Percentiles rank a stretch among this genome's conserved stretches.
These are phyloP conservation scores for Cubamyces lactineus DNA, from an alignment of 768 basidiomycete genomes.

Conservation along the genomic window DNA sequence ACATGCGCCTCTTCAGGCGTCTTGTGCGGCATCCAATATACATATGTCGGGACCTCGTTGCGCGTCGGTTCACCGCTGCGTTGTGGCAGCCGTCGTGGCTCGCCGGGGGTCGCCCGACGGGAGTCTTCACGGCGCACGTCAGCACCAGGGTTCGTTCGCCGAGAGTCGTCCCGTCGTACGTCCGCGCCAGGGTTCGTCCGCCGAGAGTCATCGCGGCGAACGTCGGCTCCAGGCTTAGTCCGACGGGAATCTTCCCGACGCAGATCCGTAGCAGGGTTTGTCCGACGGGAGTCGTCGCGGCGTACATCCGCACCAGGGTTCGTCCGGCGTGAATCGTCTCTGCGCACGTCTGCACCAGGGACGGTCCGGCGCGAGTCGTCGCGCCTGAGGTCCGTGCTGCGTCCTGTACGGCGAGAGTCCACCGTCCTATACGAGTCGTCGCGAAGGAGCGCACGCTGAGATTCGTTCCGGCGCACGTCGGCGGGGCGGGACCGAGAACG, in stretches of 20 bases:
- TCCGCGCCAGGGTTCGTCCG: slow-evolving; percentile 14
- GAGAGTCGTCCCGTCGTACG: slow-evolving; percentile 18
- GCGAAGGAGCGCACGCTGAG: slow-evolving; percentile 25
- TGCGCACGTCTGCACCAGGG: slow-evolving; percentile 7
- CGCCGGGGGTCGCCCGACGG: slow-evolving; percentile 19
- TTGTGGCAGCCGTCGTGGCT: slow-evolving; percentile 14
- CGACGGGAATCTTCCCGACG: slow-evolving; percentile 19
- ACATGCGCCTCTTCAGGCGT: slow-evolving; percentile 32
- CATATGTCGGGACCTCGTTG: slow-evolving; percentile 34
- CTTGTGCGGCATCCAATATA: slow-evolving; percentile 35
- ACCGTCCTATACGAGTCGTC: slow-evolving; percentile 25
- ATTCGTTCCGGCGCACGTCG: slow-evolving; percentile 27
- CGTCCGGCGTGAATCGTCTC: slow-evolving; percentile 23
- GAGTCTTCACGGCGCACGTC: slow-evolving; percentile 17
- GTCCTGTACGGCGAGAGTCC: slow-evolving; percentile 23
- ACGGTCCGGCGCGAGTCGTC: slow-evolving; percentile 23
- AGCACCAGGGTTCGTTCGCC: slow-evolving; percentile 7
- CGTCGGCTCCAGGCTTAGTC: slow-evolving; percentile 9
- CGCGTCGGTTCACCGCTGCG: slow-evolving; percentile 29
- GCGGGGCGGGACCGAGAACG: slow-evolving; percentile 20
- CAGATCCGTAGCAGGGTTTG: slow-evolving; percentile 2
- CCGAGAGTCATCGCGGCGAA: slow-evolving; percentile 24
- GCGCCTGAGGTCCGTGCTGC: slow-evolving; percentile 21
- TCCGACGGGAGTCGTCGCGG: slow-evolving; percentile 23
- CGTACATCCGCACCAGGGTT: slow-evolving; percentile 15